Base-by-base conservation (phyloP, 306 rosid species). In the Hippophae gyantsensis region DNA sequence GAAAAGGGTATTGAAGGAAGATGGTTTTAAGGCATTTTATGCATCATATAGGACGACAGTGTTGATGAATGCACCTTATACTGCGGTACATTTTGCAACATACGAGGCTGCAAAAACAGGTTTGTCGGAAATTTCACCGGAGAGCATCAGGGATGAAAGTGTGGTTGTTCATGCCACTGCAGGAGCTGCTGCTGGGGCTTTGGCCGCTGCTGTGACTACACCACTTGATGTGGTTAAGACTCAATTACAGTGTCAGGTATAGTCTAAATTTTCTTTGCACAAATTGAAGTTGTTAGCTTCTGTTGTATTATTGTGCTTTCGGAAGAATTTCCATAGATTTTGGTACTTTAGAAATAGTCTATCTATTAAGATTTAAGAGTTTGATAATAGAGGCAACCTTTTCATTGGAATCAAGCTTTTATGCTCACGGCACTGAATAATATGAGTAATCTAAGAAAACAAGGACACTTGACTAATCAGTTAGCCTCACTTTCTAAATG, bases 181-280 rank as follows among this genome's bases (percentile, higher is more conserved):
- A 0, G 90, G 96, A 4, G 96, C 90, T 1, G 86, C 54, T 0
- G 90, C 96, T 3, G 90, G 96, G 25, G 87, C 76, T 38, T 62
- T 81, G 78, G 94, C 96, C 60, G 88, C 90, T 13, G 80, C 60
- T 0, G 40, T 85, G 46, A 88, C 94, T 0, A 85, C 96, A 0
- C 96, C 96, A 0, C 84, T 88, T 0, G 96, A 88, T 71, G 94
- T 85, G 52, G 94, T 82, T 40, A 85, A 88, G 69, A 88, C 94
- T 56, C 96, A 81, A 62, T 61, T 88, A 76, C 94, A 85, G 64
- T 88, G 96, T 52, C 96, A 88, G 94, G 96, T 88, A 61, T 46
- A 66, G 49, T 32, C 38, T 32, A 32, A 32, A 13, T 13, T 23
- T 4, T 14, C 6, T 49, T 7, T 13, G 1, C 6, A 9, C 50